Base-by-base conservation (phyloP, 345 rosid genomes). In the Eucalyptus microcorys region DNA sequence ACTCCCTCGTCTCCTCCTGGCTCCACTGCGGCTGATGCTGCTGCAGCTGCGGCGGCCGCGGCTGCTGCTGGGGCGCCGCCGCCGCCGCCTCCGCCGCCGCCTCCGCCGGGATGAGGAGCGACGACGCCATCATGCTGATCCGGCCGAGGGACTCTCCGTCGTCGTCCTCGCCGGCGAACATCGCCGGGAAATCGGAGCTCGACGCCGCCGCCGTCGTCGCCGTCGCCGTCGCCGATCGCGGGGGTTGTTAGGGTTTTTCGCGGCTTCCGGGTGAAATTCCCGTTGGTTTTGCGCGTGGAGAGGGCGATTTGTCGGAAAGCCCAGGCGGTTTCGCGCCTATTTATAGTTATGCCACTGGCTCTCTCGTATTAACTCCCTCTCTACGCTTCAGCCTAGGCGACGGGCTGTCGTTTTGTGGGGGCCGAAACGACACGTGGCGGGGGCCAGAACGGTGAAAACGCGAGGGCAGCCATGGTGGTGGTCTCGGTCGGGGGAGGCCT, bases 1-100 rank as follows among this genome's bases (percentile, higher is more conserved):
- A 90, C 83, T 93, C 94, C 89, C 92, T 90, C 71, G 94, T 93
- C 94, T 95, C 96, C 86, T 93, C 91, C 86, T 57, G 92, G 53
- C 92, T 92, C 95, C 96, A 93, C 94, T 93, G 95, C 88, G 86
- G 87, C 89, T 90, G 92, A 66, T 84, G 94, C 89, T 81, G 81
- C 84, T 91, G 92, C 86, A 42, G 83, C 86, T 15, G 50, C 48
- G 85, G 48, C 47, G 47, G 47, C 48, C 48, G 57, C 57, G 8
- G 94, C 89, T 81, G 81, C 85, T 66, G 71, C 43, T 84, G 86
- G 45, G 57, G 13, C 6, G 88, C 61, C 47, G 42, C 53, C 53
- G 80, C 48, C 40, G 87, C 50, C n/a, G 88, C n/a, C 86, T 37
- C 79, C 45, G 32, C 53, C 64, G 80, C 48, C 47, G 88, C 53